Conservation (phyloP, 208 protist genomes). For the Herpetomonas tarakana region DNA sequence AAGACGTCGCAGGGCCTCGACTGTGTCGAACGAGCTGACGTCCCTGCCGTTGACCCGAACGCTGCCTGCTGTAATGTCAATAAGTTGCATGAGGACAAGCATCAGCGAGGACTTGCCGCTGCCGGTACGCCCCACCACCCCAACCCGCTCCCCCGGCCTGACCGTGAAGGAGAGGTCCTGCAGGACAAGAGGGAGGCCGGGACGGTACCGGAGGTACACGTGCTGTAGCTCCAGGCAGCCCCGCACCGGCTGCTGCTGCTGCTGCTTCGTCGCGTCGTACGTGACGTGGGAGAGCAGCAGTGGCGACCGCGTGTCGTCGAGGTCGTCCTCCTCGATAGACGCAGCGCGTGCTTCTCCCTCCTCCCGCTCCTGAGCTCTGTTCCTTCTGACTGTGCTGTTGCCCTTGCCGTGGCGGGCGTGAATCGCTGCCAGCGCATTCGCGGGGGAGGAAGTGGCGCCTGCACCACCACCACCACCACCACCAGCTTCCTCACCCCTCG, state of each 20-base stretch:
- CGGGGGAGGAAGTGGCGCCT: not conserved
- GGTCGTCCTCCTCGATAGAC: too few species aligned
- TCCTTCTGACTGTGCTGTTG: not conserved
- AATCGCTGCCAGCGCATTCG: not conserved
- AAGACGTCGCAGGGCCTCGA: slow-evolving; percentile 41
- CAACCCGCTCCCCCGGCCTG: slow-evolving; percentile 60
- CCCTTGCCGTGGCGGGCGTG: not conserved
- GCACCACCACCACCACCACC: too few species aligned
- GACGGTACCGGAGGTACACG: slow-evolving; percentile 70
- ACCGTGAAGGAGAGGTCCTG: slow-evolving; percentile 51
- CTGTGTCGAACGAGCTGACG: slow-evolving; percentile 13
- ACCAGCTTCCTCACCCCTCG: too few species aligned
- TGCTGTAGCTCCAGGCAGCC: slow-evolving; percentile 52
- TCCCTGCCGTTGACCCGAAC: slow-evolving; percentile 21
- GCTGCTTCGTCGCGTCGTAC: too few species aligned
- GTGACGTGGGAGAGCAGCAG: too few species aligned
- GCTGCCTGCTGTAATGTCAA: slow-evolving; percentile 31
- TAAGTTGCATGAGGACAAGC: slow-evolving; percentile 39
- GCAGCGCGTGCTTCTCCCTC: too few species aligned
- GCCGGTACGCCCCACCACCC: slow-evolving; percentile 80
- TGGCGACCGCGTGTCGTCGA: too few species aligned
- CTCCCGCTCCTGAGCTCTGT: too few species aligned
- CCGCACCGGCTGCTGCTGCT: too few species aligned
- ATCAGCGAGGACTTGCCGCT: slow-evolving; percentile 76
- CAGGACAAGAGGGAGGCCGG: slow-evolving; percentile 65